These are phyloP conservation scores for Populus euphratica DNA, from an alignment of 345 rosid genomes.

Conservation along the genomic window DNA sequence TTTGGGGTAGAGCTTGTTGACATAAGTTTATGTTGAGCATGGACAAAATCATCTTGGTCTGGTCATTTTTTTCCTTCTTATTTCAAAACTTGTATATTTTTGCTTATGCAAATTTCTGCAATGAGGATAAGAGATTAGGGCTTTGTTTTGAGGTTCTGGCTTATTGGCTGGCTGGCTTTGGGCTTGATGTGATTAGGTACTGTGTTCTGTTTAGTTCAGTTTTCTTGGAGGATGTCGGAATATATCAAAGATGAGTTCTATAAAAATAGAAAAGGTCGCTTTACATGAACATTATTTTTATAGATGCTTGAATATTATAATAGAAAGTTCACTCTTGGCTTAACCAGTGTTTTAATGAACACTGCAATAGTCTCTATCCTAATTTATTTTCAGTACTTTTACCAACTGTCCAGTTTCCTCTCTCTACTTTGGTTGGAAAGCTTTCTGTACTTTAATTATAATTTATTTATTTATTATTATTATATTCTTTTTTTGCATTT, in stretches of 20 bases:
- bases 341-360: background rate
- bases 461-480: background rate
- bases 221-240: background rate
- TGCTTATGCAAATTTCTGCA: background rate
- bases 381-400: background rate
- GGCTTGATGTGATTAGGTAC: background rate
- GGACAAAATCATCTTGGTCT: background rate
- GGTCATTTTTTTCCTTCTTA: background rate
- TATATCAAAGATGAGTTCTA: background rate
- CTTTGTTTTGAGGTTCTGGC: background rate
- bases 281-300: background rate
- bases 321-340: background rate
- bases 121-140: background rate
- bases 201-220: background rate
- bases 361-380: background rate
- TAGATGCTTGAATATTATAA: background rate
- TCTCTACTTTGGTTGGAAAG: background rate
- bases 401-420: background rate
- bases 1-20: background rate
- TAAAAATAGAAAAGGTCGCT: background rate
- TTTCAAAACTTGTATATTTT: background rate
- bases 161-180: background rate
- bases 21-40: background rate
- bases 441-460: background rate
- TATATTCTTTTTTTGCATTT: slow-evolving; percentile 4